phyloP scores from a whole-genome alignment of 495 filamentous ascomycete genomes.

The Parachaetomium inaequale region DNA sequence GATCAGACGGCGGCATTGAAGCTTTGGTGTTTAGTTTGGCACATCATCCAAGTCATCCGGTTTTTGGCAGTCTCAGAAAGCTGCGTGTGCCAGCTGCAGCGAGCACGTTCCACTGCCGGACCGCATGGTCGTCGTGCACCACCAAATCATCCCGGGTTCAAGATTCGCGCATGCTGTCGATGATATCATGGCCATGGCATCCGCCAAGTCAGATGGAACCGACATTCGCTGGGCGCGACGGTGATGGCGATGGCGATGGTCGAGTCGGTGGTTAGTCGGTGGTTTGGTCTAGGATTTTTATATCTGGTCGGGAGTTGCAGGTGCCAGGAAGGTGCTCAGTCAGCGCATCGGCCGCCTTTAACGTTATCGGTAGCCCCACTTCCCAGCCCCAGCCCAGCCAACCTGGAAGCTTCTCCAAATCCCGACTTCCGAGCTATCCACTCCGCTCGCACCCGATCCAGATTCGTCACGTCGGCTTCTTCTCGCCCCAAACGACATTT shows the following conservation, averaged over 20 bases:
- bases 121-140: neutral
- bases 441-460: slow-evolving; percentile 8
- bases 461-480: slow-evolving; percentile 31
- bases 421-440: slow-evolving; percentile 29
- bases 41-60: neutral
- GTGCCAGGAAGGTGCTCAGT: neutral
- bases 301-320: neutral
- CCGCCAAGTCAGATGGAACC: too few species aligned
- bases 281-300: too few species aligned
- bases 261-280: too few species aligned
- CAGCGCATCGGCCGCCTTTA: neutral
- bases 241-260: too few species aligned
- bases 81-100: neutral
- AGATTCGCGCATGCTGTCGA: too few species aligned
- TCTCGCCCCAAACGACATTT: slow-evolving; percentile 16
- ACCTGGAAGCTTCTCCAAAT: slow-evolving; percentile 15
- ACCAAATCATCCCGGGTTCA: neutral
- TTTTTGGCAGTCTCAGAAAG: neutral
- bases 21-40: neutral
- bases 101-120: neutral
- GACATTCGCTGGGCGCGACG: too few species aligned
- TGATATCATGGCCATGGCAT: too few species aligned
- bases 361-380: neutral
- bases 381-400: neutral
- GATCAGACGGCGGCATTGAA: neutral